Evolutionary conservation across 1,139 yeast genomes (phyloP).

Genomic region (Diutina mesorugosa): DNA sequence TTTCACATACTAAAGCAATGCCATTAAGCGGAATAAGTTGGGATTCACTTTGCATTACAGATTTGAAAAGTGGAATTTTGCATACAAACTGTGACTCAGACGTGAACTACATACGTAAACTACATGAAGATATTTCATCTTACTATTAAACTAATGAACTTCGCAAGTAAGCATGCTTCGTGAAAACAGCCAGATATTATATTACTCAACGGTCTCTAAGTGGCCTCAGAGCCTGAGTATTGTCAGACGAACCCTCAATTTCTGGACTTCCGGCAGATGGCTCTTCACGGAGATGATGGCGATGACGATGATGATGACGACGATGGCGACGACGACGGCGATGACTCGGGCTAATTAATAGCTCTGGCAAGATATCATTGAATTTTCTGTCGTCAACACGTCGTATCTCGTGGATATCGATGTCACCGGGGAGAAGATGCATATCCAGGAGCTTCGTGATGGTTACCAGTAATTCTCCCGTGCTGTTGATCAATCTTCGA

Average conservation of each 20-base stretch:
- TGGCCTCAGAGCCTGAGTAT: background rate
- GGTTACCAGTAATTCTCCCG: slow-evolving; percentile 13
- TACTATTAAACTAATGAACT: too few relatives aligned
- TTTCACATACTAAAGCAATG: too few relatives aligned
- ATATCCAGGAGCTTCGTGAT: slow-evolving; percentile 16
- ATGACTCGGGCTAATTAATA: slow-evolving; percentile 7
- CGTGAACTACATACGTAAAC: background rate
- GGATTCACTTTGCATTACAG: too few relatives aligned
- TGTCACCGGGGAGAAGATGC: slow-evolving; percentile 19
- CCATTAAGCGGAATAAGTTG: too few relatives aligned
- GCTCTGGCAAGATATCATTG: slow-evolving; percentile 20
- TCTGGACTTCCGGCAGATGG: background rate
- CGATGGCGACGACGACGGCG: background rate
- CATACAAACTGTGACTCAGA: background rate
- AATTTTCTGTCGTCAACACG: slow-evolving; percentile 26
- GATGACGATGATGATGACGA: background rate
- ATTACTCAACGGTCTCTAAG: background rate
- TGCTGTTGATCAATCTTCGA: slow-evolving; percentile 16
- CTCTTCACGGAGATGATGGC: background rate
- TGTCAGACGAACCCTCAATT: too few relatives aligned
- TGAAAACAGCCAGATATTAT: too few relatives aligned
- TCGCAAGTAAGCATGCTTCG: too few relatives aligned
- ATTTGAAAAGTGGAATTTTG: background rate
- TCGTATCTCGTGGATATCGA: slow-evolving; percentile 25
- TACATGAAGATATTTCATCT: too few relatives aligned